phyloP scores from a whole-genome alignment of 2,329 filamentous ascomycete species.

The Aureobasidium leucospermi region DNA sequence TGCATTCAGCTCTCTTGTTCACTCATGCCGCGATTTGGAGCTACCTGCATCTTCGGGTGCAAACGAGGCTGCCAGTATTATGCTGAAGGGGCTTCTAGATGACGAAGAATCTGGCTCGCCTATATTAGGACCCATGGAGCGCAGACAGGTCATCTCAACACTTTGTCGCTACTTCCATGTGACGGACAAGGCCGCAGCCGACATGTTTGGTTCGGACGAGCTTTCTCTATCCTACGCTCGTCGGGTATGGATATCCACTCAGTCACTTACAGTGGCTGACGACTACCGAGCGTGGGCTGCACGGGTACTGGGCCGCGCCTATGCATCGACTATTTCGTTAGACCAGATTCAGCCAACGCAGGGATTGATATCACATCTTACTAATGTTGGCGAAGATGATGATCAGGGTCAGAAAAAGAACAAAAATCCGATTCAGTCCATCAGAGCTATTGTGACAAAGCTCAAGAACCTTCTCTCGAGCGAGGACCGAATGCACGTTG shows the following conservation, averaged over 20 bases:
- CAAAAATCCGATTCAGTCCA: neutral
- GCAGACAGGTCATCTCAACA: slow-evolving; percentile 61
- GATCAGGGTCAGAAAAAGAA: no score
- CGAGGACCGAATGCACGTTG: slow-evolving; percentile 33
- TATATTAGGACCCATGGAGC: slow-evolving; percentile 63
- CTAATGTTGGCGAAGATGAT: neutral
- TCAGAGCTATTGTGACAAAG: slow-evolving; percentile 1
- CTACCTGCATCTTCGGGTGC: slow-evolving; percentile 62
- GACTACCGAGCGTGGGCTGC: slow-evolving; percentile 81
- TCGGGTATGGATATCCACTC: slow-evolving; percentile 54
- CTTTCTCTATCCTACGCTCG: slow-evolving; percentile 54
- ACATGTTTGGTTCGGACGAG: slow-evolving; percentile 62
- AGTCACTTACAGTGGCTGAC: slow-evolving; percentile 20
- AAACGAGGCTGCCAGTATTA: slow-evolving; percentile 66
- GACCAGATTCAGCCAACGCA: slow-evolving; percentile 23
- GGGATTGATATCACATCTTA: neutral
- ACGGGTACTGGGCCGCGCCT: slow-evolving; percentile 74
- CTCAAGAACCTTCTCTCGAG: slow-evolving; percentile 18
- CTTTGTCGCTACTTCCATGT: slow-evolving; percentile 69
- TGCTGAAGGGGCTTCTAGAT: slow-evolving; percentile 71
- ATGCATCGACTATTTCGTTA: slow-evolving; percentile 44
- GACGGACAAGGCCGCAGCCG: slow-evolving; percentile 50
- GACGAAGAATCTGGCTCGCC: slow-evolving; percentile 58
- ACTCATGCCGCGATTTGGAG: slow-evolving; percentile 60
- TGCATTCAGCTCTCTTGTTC: slow-evolving; percentile 57